Percentiles rank a stretch among this genome's conserved stretches.
Conservation (phyloP, 306 rosid genomes). For the Sicyos edulis region DNA sequence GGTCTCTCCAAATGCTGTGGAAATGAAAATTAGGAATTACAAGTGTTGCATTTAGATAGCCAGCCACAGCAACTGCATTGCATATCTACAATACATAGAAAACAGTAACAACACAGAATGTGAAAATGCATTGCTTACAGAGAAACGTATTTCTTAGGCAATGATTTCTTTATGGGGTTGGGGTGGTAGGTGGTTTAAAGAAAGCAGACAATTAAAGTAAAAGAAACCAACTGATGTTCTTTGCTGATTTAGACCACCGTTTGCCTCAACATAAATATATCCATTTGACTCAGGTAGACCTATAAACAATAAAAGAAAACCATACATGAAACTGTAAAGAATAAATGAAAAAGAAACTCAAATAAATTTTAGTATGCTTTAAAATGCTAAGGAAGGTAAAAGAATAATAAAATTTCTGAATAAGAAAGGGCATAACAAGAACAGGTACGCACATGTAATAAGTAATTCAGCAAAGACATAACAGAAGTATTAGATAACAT, state of each 20-base stretch:
- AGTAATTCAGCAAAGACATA: neutral
- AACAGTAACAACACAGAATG: slow-evolving; percentile 22
- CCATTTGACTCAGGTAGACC: slow-evolving; percentile 88
- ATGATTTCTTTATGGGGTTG: slow-evolving; percentile 15
- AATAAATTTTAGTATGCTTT: neutral
- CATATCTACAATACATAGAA: slow-evolving; percentile 53
- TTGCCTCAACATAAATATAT: slow-evolving; percentile 87
- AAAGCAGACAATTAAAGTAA: slow-evolving; percentile 4
- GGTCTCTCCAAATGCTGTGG: slow-evolving; percentile 99
- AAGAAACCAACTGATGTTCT: slow-evolving; percentile 75
- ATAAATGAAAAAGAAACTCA: neutral
- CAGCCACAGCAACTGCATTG: slow-evolving; percentile 98
- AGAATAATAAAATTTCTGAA: neutral
- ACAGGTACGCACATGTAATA: neutral
- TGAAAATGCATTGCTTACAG: slow-evolving; percentile 25
- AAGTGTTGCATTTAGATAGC: slow-evolving; percentile 95
- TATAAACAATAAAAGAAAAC: slow-evolving; percentile 28
- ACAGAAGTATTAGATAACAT: neutral
- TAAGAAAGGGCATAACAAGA: neutral
- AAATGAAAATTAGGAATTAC: slow-evolving; percentile 89
- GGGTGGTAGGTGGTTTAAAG: slow-evolving; percentile 15
- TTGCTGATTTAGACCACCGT: slow-evolving; percentile 96
- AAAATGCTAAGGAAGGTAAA: neutral
- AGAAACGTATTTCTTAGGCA: neutral
- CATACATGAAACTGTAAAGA: slow-evolving; percentile 18